Base-by-base conservation (phyloP, 495 filamentous ascomycete genomes). In the Podospora australis region DNA sequence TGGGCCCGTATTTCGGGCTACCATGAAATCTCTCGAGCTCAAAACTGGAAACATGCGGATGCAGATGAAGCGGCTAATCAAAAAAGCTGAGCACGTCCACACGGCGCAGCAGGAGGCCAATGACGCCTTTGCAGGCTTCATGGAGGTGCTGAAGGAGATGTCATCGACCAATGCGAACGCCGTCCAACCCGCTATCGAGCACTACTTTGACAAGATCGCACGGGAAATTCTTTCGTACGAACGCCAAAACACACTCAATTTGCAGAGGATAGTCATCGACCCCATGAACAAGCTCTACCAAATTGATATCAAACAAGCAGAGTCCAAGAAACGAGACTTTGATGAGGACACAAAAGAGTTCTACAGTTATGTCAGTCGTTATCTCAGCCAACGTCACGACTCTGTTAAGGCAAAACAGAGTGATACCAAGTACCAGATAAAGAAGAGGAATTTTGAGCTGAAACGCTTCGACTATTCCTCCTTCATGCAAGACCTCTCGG, bases 391-490 rank as follows among this genome's bases (percentile, higher is more conserved):
- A 60, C 80, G 90, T 38, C 88, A 95, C 61, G 94, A 98, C 65
- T 92, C 92, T 8, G 70, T 95, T 43, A 98, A 98, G 67, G 88
- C 95, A 62, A 97, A 98, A 75, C 96, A 99, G 54, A 96, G 88
- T 59, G 92, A 99, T 59, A 82, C 84, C 17, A 99, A 99, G 56
- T 99, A 99, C 63, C 91, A 99, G 64, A 81, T 77, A 2, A 96
- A 96, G 62, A 82, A 91, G 43, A 83, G 85, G 29, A 95, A 87
- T 50, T 99, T 96, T 55, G 92, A 99, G 67, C 72, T 99, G 30
- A 96, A 89, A 68, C 84, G 94, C 8, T 99, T 99, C 50, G 92
- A 99, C 68, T 99, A 99, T 65, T 96, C 90, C 14, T 95, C 89
- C 9, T 99, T 97, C 63, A 96, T 99, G 89, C 90, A 96, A 51